phyloP scores from a whole-genome alignment of 768 basidiomycete species.

The Kwoniella shandongensis region DNA sequence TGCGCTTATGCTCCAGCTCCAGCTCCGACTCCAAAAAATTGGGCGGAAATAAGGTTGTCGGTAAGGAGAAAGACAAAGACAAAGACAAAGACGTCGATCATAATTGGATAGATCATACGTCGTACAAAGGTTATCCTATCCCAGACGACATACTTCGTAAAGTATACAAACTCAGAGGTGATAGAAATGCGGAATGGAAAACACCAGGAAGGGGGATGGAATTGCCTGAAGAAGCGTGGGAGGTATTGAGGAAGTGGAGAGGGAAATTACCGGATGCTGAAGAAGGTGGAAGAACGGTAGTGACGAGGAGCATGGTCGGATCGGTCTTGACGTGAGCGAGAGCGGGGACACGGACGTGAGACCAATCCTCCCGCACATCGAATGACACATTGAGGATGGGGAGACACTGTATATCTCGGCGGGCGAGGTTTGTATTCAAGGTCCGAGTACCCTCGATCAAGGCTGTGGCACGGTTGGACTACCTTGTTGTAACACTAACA shows the following conservation, averaged over 20 bases:
- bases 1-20: too few species aligned
- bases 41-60: neutral
- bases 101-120: constrained; percentile 19
- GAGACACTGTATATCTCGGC: too few species aligned
- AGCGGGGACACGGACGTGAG: too few species aligned
- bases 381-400: too few species aligned
- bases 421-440: too few species aligned
- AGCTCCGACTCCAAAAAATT: neutral
- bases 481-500: too few species aligned
- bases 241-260: constrained; percentile 15
- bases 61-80: neutral
- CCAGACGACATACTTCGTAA: constrained; percentile 10
- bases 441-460: too few species aligned
- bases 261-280: constrained; percentile 14
- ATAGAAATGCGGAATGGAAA: constrained; percentile 5
- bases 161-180: constrained; percentile 7
- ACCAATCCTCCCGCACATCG: too few species aligned
- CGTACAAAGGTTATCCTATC: constrained; percentile 4
- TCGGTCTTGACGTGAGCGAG: too few species aligned
- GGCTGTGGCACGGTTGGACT: too few species aligned
- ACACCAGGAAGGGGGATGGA: constrained; percentile 3
- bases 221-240: constrained; percentile 16
- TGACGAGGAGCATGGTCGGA: constrained; percentile 16
- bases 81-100: neutral
- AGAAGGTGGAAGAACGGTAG: neutral